Conservation (phyloP, 1,139 yeast genomes). For the Yamadazyma epiphylla region DNA sequence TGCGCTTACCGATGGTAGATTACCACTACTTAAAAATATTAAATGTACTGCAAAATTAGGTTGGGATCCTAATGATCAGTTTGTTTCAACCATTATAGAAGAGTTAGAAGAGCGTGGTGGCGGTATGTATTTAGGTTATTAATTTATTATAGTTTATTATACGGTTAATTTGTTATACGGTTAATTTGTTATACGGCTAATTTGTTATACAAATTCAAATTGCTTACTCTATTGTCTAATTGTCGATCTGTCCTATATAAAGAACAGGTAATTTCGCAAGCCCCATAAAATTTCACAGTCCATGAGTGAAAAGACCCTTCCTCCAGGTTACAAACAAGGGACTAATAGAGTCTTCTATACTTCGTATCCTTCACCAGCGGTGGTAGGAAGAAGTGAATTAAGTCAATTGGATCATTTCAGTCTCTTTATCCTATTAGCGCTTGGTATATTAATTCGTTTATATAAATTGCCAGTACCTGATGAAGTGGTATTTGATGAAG, state of each 20-base stretch:
- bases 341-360: slow-evolving; percentile 12
- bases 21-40: slow-evolving; percentile 63
- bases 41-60: slow-evolving; percentile 76
- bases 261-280: no score
- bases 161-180: background rate
- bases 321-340: slow-evolving; percentile 20
- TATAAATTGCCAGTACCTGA: slow-evolving; percentile 62
- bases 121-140: slow-evolving; percentile 44
- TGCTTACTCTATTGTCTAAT: background rate
- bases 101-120: slow-evolving; percentile 40
- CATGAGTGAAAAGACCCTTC: slow-evolving; percentile 10
- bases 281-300: background rate
- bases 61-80: slow-evolving; percentile 78
- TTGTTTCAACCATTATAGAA: slow-evolving; percentile 44
- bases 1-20: slow-evolving; percentile 73
- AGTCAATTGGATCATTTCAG: slow-evolving; percentile 18
- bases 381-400: slow-evolving; percentile 4
- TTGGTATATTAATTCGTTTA: slow-evolving; percentile 37
- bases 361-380: slow-evolving; percentile 5
- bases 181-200: background rate
- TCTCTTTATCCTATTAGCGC: slow-evolving; percentile 17
- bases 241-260: no score
- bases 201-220: background rate
- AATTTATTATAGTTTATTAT: slow-evolving; percentile 1
- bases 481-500: slow-evolving; percentile 92